A percentile compares a stretch with the other conserved stretches of the same genome.
Evolutionary conservation across 2,329 filamentous ascomycete species (phyloP).

Genomic region (Aspergillus sp.): DNA sequence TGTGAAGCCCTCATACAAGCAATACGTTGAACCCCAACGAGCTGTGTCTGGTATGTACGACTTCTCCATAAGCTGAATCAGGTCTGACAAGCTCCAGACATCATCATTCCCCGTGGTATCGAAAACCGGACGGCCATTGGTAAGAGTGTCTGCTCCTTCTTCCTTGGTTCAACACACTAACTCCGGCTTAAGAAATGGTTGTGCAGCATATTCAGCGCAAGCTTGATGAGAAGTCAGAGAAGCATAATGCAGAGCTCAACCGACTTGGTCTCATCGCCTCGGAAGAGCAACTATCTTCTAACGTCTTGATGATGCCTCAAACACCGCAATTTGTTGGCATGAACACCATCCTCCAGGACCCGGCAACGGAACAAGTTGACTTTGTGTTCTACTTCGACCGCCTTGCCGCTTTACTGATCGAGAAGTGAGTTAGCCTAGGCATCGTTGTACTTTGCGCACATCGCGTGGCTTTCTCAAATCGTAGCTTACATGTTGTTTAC

Average conservation of each 20-base stretch:
- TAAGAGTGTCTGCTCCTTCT: slow-evolving; percentile 17
- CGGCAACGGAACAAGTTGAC: slow-evolving; percentile 76
- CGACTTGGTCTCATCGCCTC: slow-evolving; percentile 69
- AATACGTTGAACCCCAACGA: slow-evolving; percentile 88
- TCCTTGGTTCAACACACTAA: slow-evolving; percentile 13
- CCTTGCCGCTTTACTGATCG: slow-evolving; percentile 78
- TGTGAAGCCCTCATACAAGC: slow-evolving; percentile 95
- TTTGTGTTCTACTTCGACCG: slow-evolving; percentile 98
- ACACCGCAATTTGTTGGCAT: slow-evolving; percentile 83
- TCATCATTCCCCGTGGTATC: slow-evolving; percentile 92
- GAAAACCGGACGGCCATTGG: slow-evolving; percentile 89
- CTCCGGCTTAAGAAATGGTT: slow-evolving; percentile 69
- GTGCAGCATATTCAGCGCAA: slow-evolving; percentile 89
- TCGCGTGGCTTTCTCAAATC: neutral
- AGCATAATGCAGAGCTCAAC: slow-evolving; percentile 77
- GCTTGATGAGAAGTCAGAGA: slow-evolving; percentile 78
- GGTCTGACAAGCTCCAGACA: slow-evolving; percentile 56
- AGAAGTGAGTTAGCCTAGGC: slow-evolving; percentile 50
- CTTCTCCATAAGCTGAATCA: too few relatives aligned
- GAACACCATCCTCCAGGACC: slow-evolving; percentile 85
- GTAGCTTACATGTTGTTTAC: slow-evolving; percentile 5
- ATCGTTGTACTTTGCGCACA: neutral
- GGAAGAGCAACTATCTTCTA: slow-evolving; percentile 70
- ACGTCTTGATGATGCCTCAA: slow-evolving; percentile 71
- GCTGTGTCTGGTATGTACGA: slow-evolving; percentile 68